Percentiles rank a stretch among this genome's conserved stretches.
Evolutionary conservation across 1,284 basidiomycete genomes (phyloP).

Genomic region (Sphaerobolus stellatus): DNA sequence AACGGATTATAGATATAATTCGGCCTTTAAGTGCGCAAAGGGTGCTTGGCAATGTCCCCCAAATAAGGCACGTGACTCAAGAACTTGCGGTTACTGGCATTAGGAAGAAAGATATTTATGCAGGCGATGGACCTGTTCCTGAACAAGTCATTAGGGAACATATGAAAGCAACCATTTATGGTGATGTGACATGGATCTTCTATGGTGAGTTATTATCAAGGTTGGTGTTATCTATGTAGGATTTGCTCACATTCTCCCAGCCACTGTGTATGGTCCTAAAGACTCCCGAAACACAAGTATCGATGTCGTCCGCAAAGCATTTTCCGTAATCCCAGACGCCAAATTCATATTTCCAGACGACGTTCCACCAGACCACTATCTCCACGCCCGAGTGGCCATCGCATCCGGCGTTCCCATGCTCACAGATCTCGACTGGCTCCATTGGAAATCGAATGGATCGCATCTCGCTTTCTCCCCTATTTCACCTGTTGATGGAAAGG

Average conservation of each 20-base stretch:
- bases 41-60: slow-evolving; percentile 5
- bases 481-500: not conserved
- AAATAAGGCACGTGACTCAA: slow-evolving; percentile 1
- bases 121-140: not conserved
- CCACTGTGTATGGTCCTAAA: not conserved
- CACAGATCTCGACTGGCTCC: slow-evolving; percentile 5
- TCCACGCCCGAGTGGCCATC: slow-evolving; percentile 4
- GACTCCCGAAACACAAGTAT: not conserved
- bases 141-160: not conserved
- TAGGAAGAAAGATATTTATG: not conserved
- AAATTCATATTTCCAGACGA: slow-evolving; percentile 7
- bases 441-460: slow-evolving; percentile 4
- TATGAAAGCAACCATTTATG: slow-evolving; percentile 3
- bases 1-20: slow-evolving; percentile 3
- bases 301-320: not conserved
- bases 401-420: not conserved
- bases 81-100: slow-evolving; percentile 4
- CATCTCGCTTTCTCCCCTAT: slow-evolving; percentile 5
- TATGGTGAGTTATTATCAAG: not conserved
- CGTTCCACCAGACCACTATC: slow-evolving; percentile 1
- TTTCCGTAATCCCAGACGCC: slow-evolving; percentile 5
- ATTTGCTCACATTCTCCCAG: not conserved
- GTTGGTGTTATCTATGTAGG: not conserved
- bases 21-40: not conserved
- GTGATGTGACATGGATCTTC: slow-evolving; percentile 4